These are phyloP conservation scores for Wickerhamiella kurtzmanii DNA, from an alignment of 805 yeast species.

Conservation along the genomic window DNA sequence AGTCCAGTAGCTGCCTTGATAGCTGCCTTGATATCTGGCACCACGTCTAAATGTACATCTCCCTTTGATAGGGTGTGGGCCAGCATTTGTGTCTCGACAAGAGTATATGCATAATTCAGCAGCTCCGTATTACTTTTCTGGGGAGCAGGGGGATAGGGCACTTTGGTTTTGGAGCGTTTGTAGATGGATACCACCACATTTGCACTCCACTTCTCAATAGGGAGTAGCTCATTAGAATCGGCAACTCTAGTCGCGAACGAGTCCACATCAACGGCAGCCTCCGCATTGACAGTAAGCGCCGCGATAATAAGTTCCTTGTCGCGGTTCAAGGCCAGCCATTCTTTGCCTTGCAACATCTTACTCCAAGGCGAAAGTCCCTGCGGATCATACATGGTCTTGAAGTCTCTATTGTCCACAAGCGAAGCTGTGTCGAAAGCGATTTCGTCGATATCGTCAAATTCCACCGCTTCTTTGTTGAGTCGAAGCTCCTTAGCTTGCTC, in stretches of 20 bases:
- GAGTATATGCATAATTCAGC: constrained; percentile 19
- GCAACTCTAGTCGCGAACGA: neutral
- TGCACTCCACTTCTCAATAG: constrained; percentile 29
- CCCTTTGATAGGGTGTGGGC: constrained; percentile 9
- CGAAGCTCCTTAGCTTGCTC: constrained; percentile 21
- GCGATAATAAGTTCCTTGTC: constrained; percentile 9
- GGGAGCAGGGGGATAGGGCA: neutral
- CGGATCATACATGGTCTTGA: constrained; percentile 29
- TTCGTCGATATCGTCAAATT: constrained; percentile 7
- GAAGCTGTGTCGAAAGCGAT: constrained; percentile 3
- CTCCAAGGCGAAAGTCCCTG: neutral
- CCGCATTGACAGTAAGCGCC: neutral
- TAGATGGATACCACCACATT: constrained; percentile 15
- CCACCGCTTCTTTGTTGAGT: constrained; percentile 10
- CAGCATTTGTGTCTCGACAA: constrained; percentile 20
- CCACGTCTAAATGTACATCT: neutral
- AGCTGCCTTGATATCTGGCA: neutral
- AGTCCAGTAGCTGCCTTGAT: neutral
- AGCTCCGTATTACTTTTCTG: constrained; percentile 18
- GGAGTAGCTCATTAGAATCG: constrained; percentile 21
- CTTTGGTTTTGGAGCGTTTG: neutral
- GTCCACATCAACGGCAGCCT: neutral
- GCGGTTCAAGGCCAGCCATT: constrained; percentile 8
- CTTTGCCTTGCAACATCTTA: constrained; percentile 6
- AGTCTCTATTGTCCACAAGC: constrained; percentile 49